Evolutionary conservation across 192 early-diverging fungal species (phyloP).

Genomic region (Gaertneriomyces semiglobifer): DNA sequence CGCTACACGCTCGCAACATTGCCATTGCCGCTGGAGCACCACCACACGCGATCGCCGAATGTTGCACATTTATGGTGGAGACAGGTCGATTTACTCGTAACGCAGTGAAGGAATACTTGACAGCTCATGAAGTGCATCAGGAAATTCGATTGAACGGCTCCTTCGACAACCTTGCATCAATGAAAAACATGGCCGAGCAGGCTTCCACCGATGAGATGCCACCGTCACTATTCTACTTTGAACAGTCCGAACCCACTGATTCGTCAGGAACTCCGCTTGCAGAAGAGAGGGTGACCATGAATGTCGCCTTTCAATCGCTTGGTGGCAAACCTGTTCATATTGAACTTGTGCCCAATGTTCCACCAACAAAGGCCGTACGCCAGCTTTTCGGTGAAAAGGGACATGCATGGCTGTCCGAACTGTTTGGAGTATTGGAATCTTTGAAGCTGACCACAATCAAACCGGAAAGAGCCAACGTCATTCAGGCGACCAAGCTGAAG

Average conservation of each 20-base stretch:
- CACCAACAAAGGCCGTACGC: constrained; percentile 22
- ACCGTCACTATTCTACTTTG: constrained; percentile 26
- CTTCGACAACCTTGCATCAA: constrained; percentile 17
- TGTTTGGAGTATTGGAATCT: constrained; percentile 38
- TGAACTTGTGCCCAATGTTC: constrained; percentile 27
- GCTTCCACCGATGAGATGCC: constrained; percentile 20
- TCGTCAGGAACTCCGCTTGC: neutral
- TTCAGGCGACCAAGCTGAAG: constrained; percentile 47
- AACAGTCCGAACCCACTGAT: constrained; percentile 4
- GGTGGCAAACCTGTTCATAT: constrained; percentile 44
- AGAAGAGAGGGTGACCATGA: constrained; percentile 39
- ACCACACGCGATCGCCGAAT: constrained; percentile 59
- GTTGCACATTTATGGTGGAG: constrained; percentile 68
- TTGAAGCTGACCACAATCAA: constrained; percentile 32
- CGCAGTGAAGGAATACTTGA: constrained; percentile 59
- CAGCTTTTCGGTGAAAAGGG: constrained; percentile 49
- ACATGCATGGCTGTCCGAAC: constrained; percentile 41
- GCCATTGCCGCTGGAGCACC: constrained; percentile 69
- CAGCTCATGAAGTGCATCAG: constrained; percentile 46
- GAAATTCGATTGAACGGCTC: constrained; percentile 25
- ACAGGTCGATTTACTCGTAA: constrained; percentile 56
- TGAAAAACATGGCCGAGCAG: neutral
- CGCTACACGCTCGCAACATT: constrained; percentile 39
- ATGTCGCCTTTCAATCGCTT: constrained; percentile 54
- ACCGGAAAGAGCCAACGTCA: constrained; percentile 30